phyloP scores from a whole-genome alignment of 2,329 filamentous ascomycete species.

The Venturia asperata region DNA sequence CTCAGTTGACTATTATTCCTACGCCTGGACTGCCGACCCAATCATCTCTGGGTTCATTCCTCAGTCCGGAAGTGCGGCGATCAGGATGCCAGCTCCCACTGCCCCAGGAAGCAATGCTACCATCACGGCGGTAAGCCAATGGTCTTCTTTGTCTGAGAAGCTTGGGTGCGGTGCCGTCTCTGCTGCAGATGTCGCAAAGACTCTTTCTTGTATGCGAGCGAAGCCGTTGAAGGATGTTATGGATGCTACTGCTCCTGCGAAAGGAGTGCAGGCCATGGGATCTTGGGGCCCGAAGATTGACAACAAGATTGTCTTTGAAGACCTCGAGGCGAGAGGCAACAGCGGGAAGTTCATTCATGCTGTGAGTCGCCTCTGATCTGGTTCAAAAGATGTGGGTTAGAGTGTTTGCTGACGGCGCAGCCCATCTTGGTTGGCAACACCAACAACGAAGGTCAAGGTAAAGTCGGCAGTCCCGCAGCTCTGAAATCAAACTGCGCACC shows the following conservation, averaged over 20 bases:
- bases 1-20: constrained; percentile 32
- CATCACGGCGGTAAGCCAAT: background rate
- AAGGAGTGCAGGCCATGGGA: background rate
- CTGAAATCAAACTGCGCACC: constrained; percentile 15
- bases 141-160: constrained; percentile 16
- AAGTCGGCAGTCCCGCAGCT: constrained; percentile 18
- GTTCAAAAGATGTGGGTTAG: background rate
- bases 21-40: constrained; percentile 18
- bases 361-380: background rate
- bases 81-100: constrained; percentile 11
- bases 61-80: constrained; percentile 18
- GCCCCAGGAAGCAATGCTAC: constrained; percentile 13
- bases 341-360: constrained; percentile 15
- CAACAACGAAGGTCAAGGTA: constrained; percentile 30
- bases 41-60: constrained; percentile 19
- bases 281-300: constrained; percentile 17
- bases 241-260: constrained; percentile 13
- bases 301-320: constrained; percentile 18
- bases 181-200: constrained; percentile 8
- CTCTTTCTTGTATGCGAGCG: constrained; percentile 17
- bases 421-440: constrained; percentile 29
- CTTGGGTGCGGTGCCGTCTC: constrained; percentile 19
- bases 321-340: background rate
- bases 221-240: constrained; percentile 21
- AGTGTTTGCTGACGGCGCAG: background rate